These are phyloP conservation scores for Pichia sporocuriosa DNA, from an alignment of 805 yeast genomes.

Conservation along the genomic window DNA sequence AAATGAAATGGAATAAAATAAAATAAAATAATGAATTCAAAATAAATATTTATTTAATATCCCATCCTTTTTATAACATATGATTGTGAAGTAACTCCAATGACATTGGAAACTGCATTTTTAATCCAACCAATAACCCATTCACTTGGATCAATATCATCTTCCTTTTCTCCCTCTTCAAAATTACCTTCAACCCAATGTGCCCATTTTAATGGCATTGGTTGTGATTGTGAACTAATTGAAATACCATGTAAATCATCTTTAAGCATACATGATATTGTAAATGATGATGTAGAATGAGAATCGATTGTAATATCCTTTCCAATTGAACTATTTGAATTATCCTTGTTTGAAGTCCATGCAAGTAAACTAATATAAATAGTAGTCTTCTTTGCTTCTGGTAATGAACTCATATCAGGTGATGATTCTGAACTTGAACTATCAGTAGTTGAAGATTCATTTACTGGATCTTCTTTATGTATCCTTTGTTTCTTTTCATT, in stretches of 20 bases:
- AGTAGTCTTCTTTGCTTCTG: slow-evolving; percentile 18
- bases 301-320: slow-evolving; percentile 38
- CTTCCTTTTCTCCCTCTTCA: slow-evolving; percentile 18
- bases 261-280: slow-evolving; percentile 66
- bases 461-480: slow-evolving; percentile 10
- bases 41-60: slow-evolving; percentile 25
- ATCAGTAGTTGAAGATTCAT: slow-evolving; percentile 3
- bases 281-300: slow-evolving; percentile 50
- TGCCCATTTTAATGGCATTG: slow-evolving; percentile 87
- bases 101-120: slow-evolving; percentile 67
- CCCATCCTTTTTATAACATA: slow-evolving; percentile 92
- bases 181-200: slow-evolving; percentile 68
- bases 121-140: slow-evolving; percentile 79
- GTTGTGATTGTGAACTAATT: slow-evolving; percentile 73
- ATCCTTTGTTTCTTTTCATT: slow-evolving; percentile 48
- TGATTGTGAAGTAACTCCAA: slow-evolving; percentile 85
- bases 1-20: neutral
- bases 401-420: neutral
- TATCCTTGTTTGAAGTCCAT: slow-evolving; percentile 21
- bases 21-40: neutral
- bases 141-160: slow-evolving; percentile 55
- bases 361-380: slow-evolving; percentile 31
- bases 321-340: slow-evolving; percentile 13
- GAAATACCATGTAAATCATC: slow-evolving; percentile 76
- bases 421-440: neutral